Evolutionary conservation across 352 stramenopile species (phyloP).

Genomic region (Elongisporangium anandrum): DNA sequence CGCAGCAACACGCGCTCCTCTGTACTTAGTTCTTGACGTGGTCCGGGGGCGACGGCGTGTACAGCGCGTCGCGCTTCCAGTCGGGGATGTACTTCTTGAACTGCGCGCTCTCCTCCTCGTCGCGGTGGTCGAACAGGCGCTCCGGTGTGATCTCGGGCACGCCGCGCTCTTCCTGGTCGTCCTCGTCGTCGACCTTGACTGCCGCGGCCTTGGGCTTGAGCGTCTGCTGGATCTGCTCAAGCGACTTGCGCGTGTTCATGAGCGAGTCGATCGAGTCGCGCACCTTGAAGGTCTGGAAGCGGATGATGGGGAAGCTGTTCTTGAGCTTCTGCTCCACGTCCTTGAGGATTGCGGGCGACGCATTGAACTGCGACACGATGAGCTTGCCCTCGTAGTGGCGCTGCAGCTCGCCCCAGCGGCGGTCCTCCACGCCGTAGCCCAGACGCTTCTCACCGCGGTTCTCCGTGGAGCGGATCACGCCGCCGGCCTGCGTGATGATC

Average conservation of each 20-base stretch:
- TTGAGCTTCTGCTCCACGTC: constrained; percentile 82
- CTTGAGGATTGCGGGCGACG: constrained; percentile 55
- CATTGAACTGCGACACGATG: constrained; percentile 85
- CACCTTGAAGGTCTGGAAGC: constrained; percentile 86
- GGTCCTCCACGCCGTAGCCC: constrained; percentile 81
- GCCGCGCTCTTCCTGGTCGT: constrained; percentile 27
- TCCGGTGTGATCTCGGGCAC: constrained; percentile 36
- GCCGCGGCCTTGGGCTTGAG: constrained; percentile 37
- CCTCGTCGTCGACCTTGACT: constrained; percentile 25
- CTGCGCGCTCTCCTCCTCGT: constrained; percentile 58
- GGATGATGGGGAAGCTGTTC: constrained; percentile 81
- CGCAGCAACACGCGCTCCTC: constrained; percentile 1
- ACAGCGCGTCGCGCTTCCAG: constrained; percentile 80
- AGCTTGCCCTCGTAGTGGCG: constrained; percentile 85
- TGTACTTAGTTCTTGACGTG: constrained; percentile 48
- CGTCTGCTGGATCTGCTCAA: constrained; percentile 52
- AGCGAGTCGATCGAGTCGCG: constrained; percentile 75
- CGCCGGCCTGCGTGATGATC: constrained; percentile 60
- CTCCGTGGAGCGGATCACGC: constrained; percentile 71
- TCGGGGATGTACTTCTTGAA: constrained; percentile 81
- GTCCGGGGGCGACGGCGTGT: constrained; percentile 55
- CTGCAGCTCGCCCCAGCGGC: constrained; percentile 81
- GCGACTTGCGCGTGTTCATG: constrained; percentile 77
- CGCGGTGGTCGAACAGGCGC: constrained; percentile 49
- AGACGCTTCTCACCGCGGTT: constrained; percentile 82